A percentile compares a stretch with the other conserved stretches of the same genome.
Conservation (phyloP, 805 yeast genomes). For the Suhomyces vadensis region DNA sequence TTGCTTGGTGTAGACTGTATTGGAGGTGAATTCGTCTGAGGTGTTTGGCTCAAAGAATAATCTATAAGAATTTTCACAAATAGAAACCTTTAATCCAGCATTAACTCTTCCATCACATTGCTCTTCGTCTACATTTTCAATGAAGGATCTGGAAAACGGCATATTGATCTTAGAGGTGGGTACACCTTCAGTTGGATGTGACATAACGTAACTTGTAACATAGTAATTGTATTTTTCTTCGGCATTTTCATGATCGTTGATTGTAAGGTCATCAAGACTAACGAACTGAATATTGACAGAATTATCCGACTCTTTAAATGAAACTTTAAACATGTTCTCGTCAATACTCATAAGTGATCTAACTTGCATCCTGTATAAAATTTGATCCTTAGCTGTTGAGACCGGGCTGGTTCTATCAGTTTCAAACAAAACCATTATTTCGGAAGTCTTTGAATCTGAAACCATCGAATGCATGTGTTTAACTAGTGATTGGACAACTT, state of each 20-base stretch:
- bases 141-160: slow-evolving; percentile 70
- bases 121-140: slow-evolving; percentile 57
- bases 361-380: slow-evolving; percentile 84
- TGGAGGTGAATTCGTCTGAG: slow-evolving; percentile 74
- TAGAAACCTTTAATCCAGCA: slow-evolving; percentile 73
- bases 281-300: slow-evolving; percentile 75
- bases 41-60: slow-evolving; percentile 79
- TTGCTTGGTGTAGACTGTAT: slow-evolving; percentile 47
- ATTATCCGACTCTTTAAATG: slow-evolving; percentile 55
- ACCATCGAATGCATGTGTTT: slow-evolving; percentile 87
- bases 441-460: slow-evolving; percentile 76
- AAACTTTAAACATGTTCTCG: slow-evolving; percentile 90
- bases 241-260: slow-evolving; percentile 63
- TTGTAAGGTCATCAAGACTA: slow-evolving; percentile 84
- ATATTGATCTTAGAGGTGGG: slow-evolving; percentile 70
- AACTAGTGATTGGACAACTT: slow-evolving; percentile 68
- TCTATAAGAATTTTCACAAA: slow-evolving; percentile 76
- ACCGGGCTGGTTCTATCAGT: slow-evolving; percentile 63
- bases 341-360: slow-evolving; percentile 75
- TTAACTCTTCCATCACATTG: slow-evolving; percentile 61
- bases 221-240: slow-evolving; percentile 93
- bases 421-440: slow-evolving; percentile 79
- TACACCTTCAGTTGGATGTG: slow-evolving; percentile 97
- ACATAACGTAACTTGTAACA: slow-evolving; percentile 87
- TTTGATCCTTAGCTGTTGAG: slow-evolving; percentile 84